Base-by-base conservation (phyloP, 306 rosid species). In the Rosa rugosa region DNA sequence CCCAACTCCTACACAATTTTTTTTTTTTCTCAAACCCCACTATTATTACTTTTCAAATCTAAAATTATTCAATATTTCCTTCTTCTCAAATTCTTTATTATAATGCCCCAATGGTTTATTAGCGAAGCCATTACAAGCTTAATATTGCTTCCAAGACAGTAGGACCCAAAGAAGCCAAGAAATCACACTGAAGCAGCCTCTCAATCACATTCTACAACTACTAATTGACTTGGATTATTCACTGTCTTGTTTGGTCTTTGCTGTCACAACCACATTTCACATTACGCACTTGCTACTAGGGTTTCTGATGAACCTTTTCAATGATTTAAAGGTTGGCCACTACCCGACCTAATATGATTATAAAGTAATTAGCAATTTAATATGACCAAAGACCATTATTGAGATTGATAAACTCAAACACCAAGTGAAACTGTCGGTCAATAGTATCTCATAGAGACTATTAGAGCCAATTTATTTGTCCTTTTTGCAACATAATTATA, bases 351-450 rank as follows among this genome's bases (percentile, higher is more conserved):
- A 49, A 22, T 40, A 65, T 34, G 64, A 69, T 53, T 53, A 49
- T 12, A 60, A 63, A 59, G 18, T 0, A 45, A 4, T n/a, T 17
- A n/a, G 20, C 36, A 50, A 51, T 47, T 50, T 44, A 75, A 76
- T 45, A 42, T 62, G 18, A 46, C 46, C 10, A n/a, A 5, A 41
- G 11, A 49, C 27, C 70, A 50, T 60, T 62, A 71, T 40, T 25
- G 69, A 49, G 31, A 40, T 66, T 22, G 18, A 69, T 49, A 57
- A 53, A 66, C 38, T 45, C 54, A 69, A 18, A 38, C 53, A 46
- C 38, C 65, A 46, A 57, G 65, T 53, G 23, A 23, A 63, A 1
- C 4, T 80, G 86, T 75, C 84, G 79, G 83, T 79, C 78, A 63
- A 56, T 53, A 63, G 81, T 65, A 66, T 59, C 54, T 60, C 40